These are phyloP conservation scores for Podospora tetraspora DNA, from an alignment of 495 filamentous ascomycete genomes.

Conservation along the genomic window DNA sequence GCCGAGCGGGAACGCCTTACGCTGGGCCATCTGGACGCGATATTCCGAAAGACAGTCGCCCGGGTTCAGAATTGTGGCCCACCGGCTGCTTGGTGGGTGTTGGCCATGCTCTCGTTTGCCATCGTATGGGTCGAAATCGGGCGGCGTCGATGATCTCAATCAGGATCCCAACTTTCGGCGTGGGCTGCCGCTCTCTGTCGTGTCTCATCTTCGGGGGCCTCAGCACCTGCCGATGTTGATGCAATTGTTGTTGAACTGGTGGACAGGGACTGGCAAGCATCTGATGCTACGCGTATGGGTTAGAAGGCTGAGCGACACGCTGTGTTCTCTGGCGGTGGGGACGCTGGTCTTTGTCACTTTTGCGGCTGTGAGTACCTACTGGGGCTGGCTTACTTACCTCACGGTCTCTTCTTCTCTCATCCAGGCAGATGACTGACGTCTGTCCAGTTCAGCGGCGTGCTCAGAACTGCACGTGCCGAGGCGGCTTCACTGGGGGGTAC, in stretches of 20 bases:
- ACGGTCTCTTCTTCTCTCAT: no score
- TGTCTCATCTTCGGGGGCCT: conserved; percentile 41
- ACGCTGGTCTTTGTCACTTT: conserved; percentile 15
- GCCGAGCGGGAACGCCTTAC: no score
- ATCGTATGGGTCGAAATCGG: conserved; percentile 30
- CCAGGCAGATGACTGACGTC: no score
- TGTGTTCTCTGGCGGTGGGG: neutral
- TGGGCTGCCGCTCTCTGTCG: conserved; percentile 45
- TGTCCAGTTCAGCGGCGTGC: conserved; percentile 36
- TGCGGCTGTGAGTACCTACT: conserved; percentile 14
- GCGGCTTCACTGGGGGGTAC: conserved; percentile 18
- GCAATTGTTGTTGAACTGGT: no score
- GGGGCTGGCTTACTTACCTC: no score
- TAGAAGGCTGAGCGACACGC: conserved; percentile 13
- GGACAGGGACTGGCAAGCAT: no score
- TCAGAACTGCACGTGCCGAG: conserved; percentile 17
- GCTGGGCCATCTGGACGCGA: no score
- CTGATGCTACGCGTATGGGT: no score
- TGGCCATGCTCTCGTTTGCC: conserved; percentile 20
- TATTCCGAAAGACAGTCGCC: no score
- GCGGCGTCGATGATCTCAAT: conserved; percentile 42
- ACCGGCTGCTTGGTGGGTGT: neutral
- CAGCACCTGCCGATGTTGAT: conserved; percentile 14
- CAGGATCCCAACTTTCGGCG: conserved; percentile 43
- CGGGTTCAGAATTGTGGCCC: neutral